Percentiles rank a stretch among this genome's conserved stretches.
These are phyloP conservation scores for Chalciporus sphaerocephalus DNA, from an alignment of 768 basidiomycete species.

Conservation along the genomic window DNA sequence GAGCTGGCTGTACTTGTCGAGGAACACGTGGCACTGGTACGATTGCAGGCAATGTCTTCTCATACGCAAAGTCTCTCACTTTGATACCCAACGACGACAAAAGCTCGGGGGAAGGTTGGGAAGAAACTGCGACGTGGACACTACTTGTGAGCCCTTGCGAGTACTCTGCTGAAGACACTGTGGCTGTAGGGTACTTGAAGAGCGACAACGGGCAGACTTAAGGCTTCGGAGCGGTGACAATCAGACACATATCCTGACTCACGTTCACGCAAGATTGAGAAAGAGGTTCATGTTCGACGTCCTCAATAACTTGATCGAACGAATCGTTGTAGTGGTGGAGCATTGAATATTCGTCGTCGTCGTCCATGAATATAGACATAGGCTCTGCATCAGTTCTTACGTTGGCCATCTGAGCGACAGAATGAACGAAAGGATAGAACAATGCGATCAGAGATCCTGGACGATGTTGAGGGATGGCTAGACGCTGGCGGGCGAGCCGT, in stretches of 20 bases:
- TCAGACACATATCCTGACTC: slow-evolving; percentile 35
- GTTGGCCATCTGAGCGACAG: slow-evolving; percentile 14
- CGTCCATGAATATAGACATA: slow-evolving; percentile 2
- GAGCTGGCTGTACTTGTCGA: slow-evolving; percentile 46
- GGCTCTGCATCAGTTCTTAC: slow-evolving; percentile 9
- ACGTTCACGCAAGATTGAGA: slow-evolving; percentile 30
- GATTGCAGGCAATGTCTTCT: slow-evolving; percentile 61
- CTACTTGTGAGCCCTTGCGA: slow-evolving; percentile 17
- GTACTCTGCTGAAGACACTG: slow-evolving; percentile 6
- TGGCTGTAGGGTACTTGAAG: slow-evolving; percentile 17
- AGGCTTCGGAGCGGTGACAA: slow-evolving; percentile 25
- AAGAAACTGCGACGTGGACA: slow-evolving; percentile 8
- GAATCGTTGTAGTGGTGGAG: neutral
- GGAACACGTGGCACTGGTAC: slow-evolving; percentile 44
- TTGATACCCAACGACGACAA: slow-evolving; percentile 36
- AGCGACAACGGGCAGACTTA: slow-evolving; percentile 30
- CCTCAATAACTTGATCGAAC: slow-evolving; percentile 5
- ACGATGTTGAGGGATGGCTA: neutral
- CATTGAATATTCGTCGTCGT: neutral
- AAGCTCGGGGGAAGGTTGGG: slow-evolving; percentile 35
- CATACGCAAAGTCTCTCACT: slow-evolving; percentile 64
- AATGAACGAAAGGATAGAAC: neutral
- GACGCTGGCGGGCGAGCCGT: neutral
- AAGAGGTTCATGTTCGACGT: slow-evolving; percentile 17
- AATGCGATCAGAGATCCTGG: neutral